Base-by-base conservation (phyloP, 495 filamentous ascomycete genomes). In the Aspergillus ostianus region DNA sequence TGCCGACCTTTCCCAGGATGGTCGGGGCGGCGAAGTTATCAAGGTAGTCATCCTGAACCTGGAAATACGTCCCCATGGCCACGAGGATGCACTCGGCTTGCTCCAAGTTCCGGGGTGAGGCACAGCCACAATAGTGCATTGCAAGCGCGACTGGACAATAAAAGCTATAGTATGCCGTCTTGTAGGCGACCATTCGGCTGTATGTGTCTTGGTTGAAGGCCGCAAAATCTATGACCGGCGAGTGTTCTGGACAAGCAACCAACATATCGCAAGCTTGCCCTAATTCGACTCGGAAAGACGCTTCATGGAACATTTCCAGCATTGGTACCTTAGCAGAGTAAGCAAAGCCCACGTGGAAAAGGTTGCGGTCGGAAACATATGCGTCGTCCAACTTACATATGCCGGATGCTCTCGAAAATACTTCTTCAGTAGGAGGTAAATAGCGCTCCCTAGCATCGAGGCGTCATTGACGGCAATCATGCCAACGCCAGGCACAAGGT, bases 151-250 rank as follows among this genome's bases (percentile, higher is more conserved):
- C 90, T 20, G 92, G 92, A 3, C 96, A 85, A 76, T 95, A 96
- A 80, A 96, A 95, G 63, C 81, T 88, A 77, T 97, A 96, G 76
- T 90, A 96, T n/a, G 92, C 91, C 21, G 92, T 96, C 81, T 97
- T 97, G 83, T 89, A 91, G 72, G 89, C 86, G 68, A 93, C 90
- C 70, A 96, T 96, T 77, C 93, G 93, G 62, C 72, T 83, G 79
- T 93, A 92, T 74, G 92, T 94, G 53, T 90, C 81, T 69, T 90
- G 75, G 64, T 80, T 84, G 80, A 96, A 95, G 72, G 89, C 88
- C 76, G 84, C 76, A 51, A 96, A 84, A 70, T 94, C 84, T 57
- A 73, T 67, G 29, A 4, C 29, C 29, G 29, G 29, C 72, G 93
- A 89, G 41, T 90, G 90, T 4, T 90, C 91, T 7, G 92, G 92